A percentile compares a stretch with the other conserved stretches of the same genome.
phyloP scores from a whole-genome alignment of 2,329 filamentous ascomycete species.

The Alternaria arborescens region DNA sequence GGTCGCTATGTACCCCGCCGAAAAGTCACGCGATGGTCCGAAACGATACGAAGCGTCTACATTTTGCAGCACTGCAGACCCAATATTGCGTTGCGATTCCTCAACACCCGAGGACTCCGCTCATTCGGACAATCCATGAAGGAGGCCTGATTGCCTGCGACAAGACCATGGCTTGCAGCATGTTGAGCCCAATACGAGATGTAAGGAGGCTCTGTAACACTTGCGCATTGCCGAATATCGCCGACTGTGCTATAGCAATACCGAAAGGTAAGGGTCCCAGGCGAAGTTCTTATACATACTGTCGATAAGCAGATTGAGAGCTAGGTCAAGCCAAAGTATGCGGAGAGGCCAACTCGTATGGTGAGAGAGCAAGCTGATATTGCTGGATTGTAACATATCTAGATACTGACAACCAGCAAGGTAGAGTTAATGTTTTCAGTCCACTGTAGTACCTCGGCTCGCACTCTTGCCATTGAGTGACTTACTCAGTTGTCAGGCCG shows the following conservation, averaged over 20 bases:
- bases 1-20: not conserved
- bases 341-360: not conserved
- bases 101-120: not conserved
- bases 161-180: not conserved
- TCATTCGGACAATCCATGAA: not conserved
- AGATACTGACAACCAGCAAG: not conserved
- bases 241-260: not conserved
- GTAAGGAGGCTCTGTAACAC: not conserved
- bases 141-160: not conserved
- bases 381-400: not conserved
- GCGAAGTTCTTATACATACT: not conserved
- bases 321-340: not conserved
- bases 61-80: not conserved
- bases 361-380: not conserved
- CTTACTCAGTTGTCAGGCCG: not conserved
- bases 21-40: not conserved
- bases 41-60: not conserved
- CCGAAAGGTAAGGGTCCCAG: not conserved
- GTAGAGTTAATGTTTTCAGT: not conserved
- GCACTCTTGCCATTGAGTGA: not conserved
- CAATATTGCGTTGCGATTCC: not conserved
- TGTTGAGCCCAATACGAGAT: not conserved
- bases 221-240: not conserved
- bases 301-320: not conserved
- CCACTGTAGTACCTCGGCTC: not conserved